These are phyloP conservation scores for Vigna hirtella DNA, from an alignment of 306 rosid species.

Conservation along the genomic window DNA sequence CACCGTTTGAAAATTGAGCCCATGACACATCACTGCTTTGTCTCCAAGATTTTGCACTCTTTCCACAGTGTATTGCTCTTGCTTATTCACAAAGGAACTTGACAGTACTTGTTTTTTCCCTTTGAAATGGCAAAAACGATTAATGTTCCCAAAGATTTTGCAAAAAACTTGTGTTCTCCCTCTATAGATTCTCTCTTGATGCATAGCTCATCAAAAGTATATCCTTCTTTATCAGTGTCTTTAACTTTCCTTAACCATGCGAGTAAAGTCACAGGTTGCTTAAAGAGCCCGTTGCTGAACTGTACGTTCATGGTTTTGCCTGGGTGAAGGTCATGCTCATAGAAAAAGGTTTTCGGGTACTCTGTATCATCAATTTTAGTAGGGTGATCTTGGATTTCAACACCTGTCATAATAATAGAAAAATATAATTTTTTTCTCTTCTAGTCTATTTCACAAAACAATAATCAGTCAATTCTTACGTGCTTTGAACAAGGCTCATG, in stretches of 20 bases:
- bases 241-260: not conserved
- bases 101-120: conserved; percentile 55
- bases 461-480: too few species aligned
- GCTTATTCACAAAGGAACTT: conserved; percentile 52
- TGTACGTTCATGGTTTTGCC: not conserved
- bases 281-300: not conserved
- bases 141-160: conserved; percentile 48
- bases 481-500: too few species aligned
- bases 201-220: conserved; percentile 25
- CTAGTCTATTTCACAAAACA: too few species aligned
- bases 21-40: conserved; percentile 62
- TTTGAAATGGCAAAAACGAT: conserved; percentile 49
- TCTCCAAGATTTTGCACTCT: conserved; percentile 48
- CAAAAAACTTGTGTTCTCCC: conserved; percentile 31
- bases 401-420: not conserved
- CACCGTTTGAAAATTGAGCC: conserved; percentile 50
- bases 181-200: not conserved
- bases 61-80: conserved; percentile 41
- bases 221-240: conserved; percentile 21
- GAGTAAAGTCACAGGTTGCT: not conserved
- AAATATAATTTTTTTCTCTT: not conserved
- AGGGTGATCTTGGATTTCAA: not conserved
- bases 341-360: conserved; percentile 6
- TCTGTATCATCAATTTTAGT: not conserved
- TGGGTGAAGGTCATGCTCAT: not conserved